A percentile compares a stretch with the other conserved stretches of the same genome.
Conservation (phyloP, 2,329 filamentous ascomycete species). For the Cryphonectria carpinicola region DNA sequence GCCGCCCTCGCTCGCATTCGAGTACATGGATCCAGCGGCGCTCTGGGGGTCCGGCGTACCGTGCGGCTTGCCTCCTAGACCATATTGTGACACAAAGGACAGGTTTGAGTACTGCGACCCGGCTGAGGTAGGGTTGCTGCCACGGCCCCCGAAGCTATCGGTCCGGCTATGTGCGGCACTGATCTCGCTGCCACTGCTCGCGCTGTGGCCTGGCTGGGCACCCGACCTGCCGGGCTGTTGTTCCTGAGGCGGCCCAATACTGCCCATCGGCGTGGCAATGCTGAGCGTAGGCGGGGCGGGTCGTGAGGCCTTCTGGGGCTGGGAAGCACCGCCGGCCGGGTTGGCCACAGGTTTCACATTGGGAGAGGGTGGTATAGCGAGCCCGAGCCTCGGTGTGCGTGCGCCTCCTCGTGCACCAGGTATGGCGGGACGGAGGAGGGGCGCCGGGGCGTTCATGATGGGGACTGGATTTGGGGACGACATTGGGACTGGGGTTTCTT, state of each 20-base stretch:
- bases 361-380: conserved; percentile 88
- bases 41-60: conserved; percentile 84
- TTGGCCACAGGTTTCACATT: conserved; percentile 76
- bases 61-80: conserved; percentile 68
- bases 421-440: conserved; percentile 81
- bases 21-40: conserved; percentile 83
- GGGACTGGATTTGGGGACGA: conserved; percentile 40
- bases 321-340: conserved; percentile 36
- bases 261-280: conserved; percentile 87
- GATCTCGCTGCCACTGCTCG: conserved; percentile 77
- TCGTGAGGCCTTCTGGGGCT: conserved; percentile 47
- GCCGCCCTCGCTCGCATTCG: conserved; percentile 76
- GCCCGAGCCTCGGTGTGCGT: conserved; percentile 76
- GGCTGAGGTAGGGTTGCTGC: conserved; percentile 81
- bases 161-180: conserved; percentile 80
- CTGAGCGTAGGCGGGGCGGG: conserved; percentile 79
- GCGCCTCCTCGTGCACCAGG: conserved; percentile 67
- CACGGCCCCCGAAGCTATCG: conserved; percentile 79
- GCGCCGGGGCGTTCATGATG: conserved; percentile 72
- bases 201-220: conserved; percentile 65
- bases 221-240: conserved; percentile 57
- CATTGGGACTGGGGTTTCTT: conserved; percentile 24
- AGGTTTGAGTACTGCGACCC: conserved; percentile 85
- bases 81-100: conserved; percentile 76
- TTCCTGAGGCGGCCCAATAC: conserved; percentile 72